These are phyloP conservation scores for Emiliania huxleyi DNA, from an alignment of 78 protist genomes.

Conservation along the genomic window DNA sequence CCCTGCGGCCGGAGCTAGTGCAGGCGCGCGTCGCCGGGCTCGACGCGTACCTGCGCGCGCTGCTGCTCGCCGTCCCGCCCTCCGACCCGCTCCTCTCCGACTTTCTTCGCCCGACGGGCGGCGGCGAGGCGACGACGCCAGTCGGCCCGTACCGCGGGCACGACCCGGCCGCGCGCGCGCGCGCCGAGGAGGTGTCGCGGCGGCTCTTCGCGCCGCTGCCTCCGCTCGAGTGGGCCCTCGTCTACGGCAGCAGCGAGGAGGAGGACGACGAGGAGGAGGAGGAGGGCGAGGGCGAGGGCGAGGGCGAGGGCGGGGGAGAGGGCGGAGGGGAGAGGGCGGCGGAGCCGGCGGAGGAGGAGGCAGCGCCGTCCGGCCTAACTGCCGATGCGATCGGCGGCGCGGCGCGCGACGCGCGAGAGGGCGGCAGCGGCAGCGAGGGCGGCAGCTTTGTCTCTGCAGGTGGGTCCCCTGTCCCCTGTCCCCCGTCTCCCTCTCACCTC, in stretches of 20 bases:
- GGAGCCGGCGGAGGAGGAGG: no score
- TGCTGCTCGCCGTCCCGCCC: neutral
- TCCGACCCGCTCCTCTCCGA: neutral
- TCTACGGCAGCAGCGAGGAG: neutral
- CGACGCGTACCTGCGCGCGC: neutral
- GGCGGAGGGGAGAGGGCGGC: no score
- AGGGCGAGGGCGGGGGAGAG: no score
- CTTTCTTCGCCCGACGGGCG: neutral
- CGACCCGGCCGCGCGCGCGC: neutral
- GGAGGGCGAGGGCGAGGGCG: no score
- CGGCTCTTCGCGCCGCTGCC: neutral
- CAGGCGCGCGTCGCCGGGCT: neutral
- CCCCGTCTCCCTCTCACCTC: no score
- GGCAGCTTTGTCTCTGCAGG: no score
- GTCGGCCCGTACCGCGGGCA: neutral
- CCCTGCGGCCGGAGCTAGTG: neutral
- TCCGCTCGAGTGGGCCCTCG: neutral
- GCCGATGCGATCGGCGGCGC: no score
- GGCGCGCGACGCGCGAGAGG: no score
- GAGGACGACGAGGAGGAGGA: neutral
- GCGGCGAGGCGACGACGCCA: neutral
- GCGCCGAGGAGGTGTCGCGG: neutral
- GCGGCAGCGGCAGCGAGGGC: no score
- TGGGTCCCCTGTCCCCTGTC: no score
- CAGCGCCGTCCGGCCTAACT: no score